A percentile compares a stretch with the other conserved stretches of the same genome.
These are phyloP conservation scores for Toxicodendron radicans DNA, from an alignment of 345 rosid genomes.

Conservation along the genomic window DNA sequence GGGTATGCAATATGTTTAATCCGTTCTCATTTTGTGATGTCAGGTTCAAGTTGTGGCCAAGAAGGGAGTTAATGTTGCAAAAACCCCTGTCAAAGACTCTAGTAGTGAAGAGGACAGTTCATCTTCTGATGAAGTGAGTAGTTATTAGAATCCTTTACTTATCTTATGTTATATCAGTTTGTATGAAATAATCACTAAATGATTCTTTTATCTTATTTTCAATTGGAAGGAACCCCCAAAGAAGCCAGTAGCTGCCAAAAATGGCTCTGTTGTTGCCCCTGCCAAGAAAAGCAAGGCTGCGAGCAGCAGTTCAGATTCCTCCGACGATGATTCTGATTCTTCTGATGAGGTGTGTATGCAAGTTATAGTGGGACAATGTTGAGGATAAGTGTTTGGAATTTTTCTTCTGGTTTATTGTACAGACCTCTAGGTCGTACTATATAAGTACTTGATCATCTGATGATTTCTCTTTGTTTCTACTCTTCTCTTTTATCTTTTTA, in stretches of 20 bases:
- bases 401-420: neutral
- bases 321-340: slow-evolving; percentile 32
- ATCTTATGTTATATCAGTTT: neutral
- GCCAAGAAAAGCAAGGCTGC: slow-evolving; percentile 30
- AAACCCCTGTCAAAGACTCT: slow-evolving; percentile 40
- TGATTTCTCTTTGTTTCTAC: too few relatives aligned
- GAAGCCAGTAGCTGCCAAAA: slow-evolving; percentile 33
- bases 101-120: slow-evolving; percentile 36
- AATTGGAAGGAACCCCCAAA: slow-evolving; percentile 17
- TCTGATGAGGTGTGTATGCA: slow-evolving; percentile 14
- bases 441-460: neutral
- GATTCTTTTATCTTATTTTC: neutral
- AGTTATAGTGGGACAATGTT: neutral
- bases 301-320: slow-evolving; percentile 35
- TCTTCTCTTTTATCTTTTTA: too few relatives aligned
- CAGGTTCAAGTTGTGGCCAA: slow-evolving; percentile 28
- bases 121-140: slow-evolving; percentile 37
- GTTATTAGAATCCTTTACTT: neutral
- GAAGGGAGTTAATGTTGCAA: slow-evolving; percentile 15
- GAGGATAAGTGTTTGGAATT: neutral
- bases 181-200: neutral
- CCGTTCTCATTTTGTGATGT: neutral
- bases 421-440: neutral
- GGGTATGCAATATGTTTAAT: neutral
- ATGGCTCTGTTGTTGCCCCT: slow-evolving; percentile 27